These are phyloP conservation scores for Lichenothelia convexa DNA, from an alignment of 495 filamentous ascomycete species.

Conservation along the genomic window DNA sequence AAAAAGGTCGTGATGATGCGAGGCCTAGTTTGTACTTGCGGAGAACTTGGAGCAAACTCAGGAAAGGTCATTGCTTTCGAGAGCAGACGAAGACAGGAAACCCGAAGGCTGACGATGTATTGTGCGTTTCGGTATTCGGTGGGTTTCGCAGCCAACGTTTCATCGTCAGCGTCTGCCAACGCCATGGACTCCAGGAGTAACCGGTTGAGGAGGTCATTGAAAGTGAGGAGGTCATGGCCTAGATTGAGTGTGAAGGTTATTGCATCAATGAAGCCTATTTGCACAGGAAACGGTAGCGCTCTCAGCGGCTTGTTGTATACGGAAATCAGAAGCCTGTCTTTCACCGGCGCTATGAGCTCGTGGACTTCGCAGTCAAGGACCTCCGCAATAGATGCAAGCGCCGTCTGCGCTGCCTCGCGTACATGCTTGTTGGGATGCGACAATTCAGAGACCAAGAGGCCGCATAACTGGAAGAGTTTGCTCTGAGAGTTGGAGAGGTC, in stretches of 20 bases:
- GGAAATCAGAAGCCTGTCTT: conserved; percentile 63
- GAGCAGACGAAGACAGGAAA: conserved; percentile 81
- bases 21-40: conserved; percentile 48
- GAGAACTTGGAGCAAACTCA: conserved; percentile 55
- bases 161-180: conserved; percentile 83
- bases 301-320: conserved; percentile 91
- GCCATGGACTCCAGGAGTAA: conserved; percentile 84
- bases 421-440: conserved; percentile 91
- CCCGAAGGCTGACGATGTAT: conserved; percentile 75
- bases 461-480: conserved; percentile 54
- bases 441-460: conserved; percentile 68
- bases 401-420: conserved; percentile 61
- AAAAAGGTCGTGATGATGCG: conserved; percentile 93
- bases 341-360: conserved; percentile 71
- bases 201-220: conserved; percentile 78
- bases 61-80: conserved; percentile 83
- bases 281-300: conserved; percentile 74
- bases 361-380: conserved; percentile 59
- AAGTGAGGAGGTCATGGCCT: conserved; percentile 67
- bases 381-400: conserved; percentile 62
- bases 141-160: conserved; percentile 64
- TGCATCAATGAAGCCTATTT: conserved; percentile 96
- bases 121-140: conserved; percentile 81
- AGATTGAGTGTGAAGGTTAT: conserved; percentile 83
- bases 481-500: conserved; percentile 50